These are phyloP conservation scores for Rhododendron ferrugineum DNA, from an alignment of 148 eudicot species.

Conservation along the genomic window DNA sequence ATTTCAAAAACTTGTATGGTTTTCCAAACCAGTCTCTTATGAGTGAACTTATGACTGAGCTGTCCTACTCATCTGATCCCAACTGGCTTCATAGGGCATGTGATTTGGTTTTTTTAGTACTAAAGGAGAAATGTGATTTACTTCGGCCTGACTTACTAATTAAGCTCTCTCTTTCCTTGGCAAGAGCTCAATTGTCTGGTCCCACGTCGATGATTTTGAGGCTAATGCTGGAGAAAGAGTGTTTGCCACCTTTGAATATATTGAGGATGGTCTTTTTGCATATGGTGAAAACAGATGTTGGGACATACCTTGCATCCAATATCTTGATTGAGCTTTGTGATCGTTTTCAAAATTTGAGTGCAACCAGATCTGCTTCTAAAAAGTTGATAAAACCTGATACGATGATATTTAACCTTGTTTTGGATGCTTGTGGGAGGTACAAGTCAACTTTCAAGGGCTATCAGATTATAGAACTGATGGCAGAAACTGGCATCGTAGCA, in stretches of 20 bases:
- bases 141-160: slow-evolving; percentile 40
- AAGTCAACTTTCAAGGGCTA: slow-evolving; percentile 58
- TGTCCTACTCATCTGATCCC: slow-evolving; percentile 62
- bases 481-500: slow-evolving; percentile 47
- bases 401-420: slow-evolving; percentile 65
- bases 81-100: slow-evolving; percentile 55
- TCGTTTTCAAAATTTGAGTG: slow-evolving; percentile 18
- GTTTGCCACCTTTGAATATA: slow-evolving; percentile 34
- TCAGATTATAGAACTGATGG: slow-evolving; percentile 68
- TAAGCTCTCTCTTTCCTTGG: slow-evolving; percentile 64
- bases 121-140: slow-evolving; percentile 37
- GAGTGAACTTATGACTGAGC: slow-evolving; percentile 42
- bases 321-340: slow-evolving; percentile 65
- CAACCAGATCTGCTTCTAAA: slow-evolving; percentile 28
- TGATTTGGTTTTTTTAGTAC: slow-evolving; percentile 35
- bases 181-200: slow-evolving; percentile 70
- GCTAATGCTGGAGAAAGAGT: slow-evolving; percentile 53
- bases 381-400: slow-evolving; percentile 45
- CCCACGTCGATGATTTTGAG: slow-evolving; percentile 61
- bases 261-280: slow-evolving; percentile 54
- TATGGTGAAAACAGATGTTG: slow-evolving; percentile 74
- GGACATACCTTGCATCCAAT: slow-evolving; percentile 66
- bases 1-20: slow-evolving; percentile 56
- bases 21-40: slow-evolving; percentile 44
- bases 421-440: slow-evolving; percentile 65